phyloP scores from a whole-genome alignment of 768 basidiomycete genomes.

The Mycena belliarum region DNA sequence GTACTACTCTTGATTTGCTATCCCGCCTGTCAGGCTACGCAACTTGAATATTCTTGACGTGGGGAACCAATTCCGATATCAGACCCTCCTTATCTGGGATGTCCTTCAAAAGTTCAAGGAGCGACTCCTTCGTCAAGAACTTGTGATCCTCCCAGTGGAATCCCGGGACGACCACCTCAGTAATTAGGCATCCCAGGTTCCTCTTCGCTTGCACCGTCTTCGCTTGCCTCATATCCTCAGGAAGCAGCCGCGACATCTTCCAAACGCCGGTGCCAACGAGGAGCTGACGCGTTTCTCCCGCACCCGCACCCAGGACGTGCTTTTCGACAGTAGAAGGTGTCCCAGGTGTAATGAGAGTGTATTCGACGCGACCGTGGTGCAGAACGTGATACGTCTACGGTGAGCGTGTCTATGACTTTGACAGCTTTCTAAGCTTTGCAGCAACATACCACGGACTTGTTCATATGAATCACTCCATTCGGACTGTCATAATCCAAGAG shows the following conservation, averaged over 20 bases:
- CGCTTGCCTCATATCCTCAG: conserved; percentile 30
- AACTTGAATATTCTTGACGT: not conserved
- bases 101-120: conserved; percentile 35
- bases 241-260: conserved; percentile 59
- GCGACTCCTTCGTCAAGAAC: conserved; percentile 37
- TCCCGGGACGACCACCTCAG: conserved; percentile 61
- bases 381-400: conserved; percentile 51
- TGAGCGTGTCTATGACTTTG: not conserved
- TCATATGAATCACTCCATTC: conserved; percentile 45
- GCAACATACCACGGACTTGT: conserved; percentile 44
- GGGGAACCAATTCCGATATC: not conserved
- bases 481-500: conserved; percentile 43
- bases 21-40: not conserved
- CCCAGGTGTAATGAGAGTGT: conserved; percentile 43
- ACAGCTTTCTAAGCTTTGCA: not conserved
- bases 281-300: conserved; percentile 48
- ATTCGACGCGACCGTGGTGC: conserved; percentile 52
- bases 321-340: conserved; percentile 36
- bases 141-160: conserved; percentile 55
- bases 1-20: too few species aligned
- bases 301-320: conserved; percentile 42
- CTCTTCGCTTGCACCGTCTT: conserved; percentile 34
- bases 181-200: conserved; percentile 52
- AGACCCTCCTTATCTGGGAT: not conserved
- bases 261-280: conserved; percentile 53